Base-by-base conservation (phyloP, 2,329 filamentous ascomycete genomes). In the Trichoderma semiorbis region DNA sequence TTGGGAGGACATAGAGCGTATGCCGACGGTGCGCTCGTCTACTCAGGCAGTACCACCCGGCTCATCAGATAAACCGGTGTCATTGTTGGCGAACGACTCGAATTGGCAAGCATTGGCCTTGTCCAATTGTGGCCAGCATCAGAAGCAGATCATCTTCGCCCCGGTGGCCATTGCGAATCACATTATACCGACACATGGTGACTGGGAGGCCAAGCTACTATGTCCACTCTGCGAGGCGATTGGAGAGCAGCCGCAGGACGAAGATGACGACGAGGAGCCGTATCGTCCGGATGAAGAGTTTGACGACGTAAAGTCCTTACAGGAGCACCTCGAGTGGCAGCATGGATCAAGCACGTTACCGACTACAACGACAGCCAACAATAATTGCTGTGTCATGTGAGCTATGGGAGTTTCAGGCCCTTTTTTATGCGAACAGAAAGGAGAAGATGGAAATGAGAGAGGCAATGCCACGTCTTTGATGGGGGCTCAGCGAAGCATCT, bases 141-240 rank as follows among this genome's bases (percentile, higher is more conserved):
- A 84, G 69, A 89, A 88, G 78, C 83, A 81, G 24, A 78, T 90
- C 34, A 82, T 90, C 0, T 89, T 88, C 75, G 85, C 87, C 55
- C 87, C 88, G 2, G 78, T 89, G 28, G 87, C 86, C 39, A 85
- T 90, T 58, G 87, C 87, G 36, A 90, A 88, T 78, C 88, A 90
- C 77, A 79, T 86, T 32, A 81, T 85, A 36, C 87, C 87, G 3
- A 78, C 79, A 21, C 78, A 80, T 10, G 84, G 85, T 58, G 86
- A 86, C 74, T 90, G 86, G 85, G 81, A 84, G 72, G 84, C 87
- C 3, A 80, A 83, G 18, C 77, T 89, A 16, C 76, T 87, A 36
- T 90, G 88, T 72, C 86, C 87, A 2, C 87, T 85, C 73, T 90
- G 88, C 78, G 88, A 90, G 74, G 84, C 86, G 61, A 86, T 85